These are phyloP conservation scores for Zygoascus hellenicus DNA, from an alignment of 1,139 yeast genomes.

Conservation along the genomic window DNA sequence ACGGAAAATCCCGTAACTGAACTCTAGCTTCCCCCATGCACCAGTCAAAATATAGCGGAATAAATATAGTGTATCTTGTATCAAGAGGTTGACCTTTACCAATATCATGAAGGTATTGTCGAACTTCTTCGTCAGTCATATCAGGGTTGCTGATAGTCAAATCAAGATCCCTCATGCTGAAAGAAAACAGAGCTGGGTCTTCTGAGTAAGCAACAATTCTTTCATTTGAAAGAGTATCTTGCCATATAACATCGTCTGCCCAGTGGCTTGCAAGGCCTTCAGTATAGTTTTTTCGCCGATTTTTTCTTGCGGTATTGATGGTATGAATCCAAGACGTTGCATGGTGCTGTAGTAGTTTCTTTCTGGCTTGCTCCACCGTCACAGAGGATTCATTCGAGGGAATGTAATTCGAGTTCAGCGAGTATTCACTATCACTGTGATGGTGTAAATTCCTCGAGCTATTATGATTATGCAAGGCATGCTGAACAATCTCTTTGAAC, in stretches of 20 bases:
- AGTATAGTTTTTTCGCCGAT: conserved; percentile 42
- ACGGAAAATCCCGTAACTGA: conserved; percentile 62
- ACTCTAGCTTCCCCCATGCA: conserved; percentile 47
- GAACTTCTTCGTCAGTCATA: conserved; percentile 48
- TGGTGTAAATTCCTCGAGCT: neutral
- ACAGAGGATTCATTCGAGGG: conserved; percentile 22
- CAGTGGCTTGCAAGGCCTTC: conserved; percentile 47
- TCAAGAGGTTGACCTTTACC: conserved; percentile 83
- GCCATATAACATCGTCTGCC: conserved; percentile 41
- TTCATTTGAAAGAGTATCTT: conserved; percentile 44
- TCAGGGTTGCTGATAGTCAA: conserved; percentile 50
- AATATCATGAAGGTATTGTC: conserved; percentile 56
- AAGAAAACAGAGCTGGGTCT: conserved; percentile 59
- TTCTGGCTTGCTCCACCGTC: conserved; percentile 33
- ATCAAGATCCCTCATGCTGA: conserved; percentile 54
- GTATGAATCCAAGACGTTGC: conserved; percentile 67
- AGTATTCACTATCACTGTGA: neutral
- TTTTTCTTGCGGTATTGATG: conserved; percentile 25
- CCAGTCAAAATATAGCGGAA: conserved; percentile 56
- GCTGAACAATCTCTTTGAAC: conserved; percentile 11
- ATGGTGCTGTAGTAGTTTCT: conserved; percentile 39
- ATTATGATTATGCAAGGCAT: conserved; percentile 15
- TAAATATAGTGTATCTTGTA: conserved; percentile 57
- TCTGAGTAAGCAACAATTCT: conserved; percentile 53
- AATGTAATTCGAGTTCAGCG: neutral